Evolutionary conservation across 2,329 filamentous ascomycete species (phyloP), one percentile per base, ranked within the genome.

Genomic region (Chaetoscypha palmicola): DNA sequence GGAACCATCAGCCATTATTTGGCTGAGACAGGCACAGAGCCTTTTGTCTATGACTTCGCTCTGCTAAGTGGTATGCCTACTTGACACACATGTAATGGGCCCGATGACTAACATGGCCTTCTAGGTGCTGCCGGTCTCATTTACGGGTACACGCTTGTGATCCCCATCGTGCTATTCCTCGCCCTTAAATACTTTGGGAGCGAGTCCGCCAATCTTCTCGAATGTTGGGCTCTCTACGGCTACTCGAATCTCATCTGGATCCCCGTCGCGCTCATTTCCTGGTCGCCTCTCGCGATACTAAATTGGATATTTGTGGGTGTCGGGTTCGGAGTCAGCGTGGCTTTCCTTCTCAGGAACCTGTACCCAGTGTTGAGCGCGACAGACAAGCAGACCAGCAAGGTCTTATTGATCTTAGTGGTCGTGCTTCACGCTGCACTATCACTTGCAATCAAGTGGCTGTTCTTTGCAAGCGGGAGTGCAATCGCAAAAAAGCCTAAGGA

Each of bases 221-320:
- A 98, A 70, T 95, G 89, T 71, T 90, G 87, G 81, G 86, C 89
- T 47, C 72, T 98, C 26, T 98, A 97, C 66, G 92, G 92, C 43
- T 98, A 98, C 71, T 79, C 85, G 45, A 98, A 98, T 68, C 72
- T 98, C 59, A 87, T 98, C 61, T 98, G 92, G 92, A 90, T 98
- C 57, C 87, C 85, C 2, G 90, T 98, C 33, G 90, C 92, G 37
- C 68, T 94, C 50, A 86, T 96, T 55, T 89, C 84, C 62, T 96
- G 90, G 86, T 91, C 85, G 52, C 84, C 85, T 41, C 70, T 96
- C 56, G 81, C 79, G 43, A 79, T 88, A 44, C 77, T 98, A 54
- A 98, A 98, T 70, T 97, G 87, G 77, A 78, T 88, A 14, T 94
- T 98, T 64, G 90, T 96, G 12, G 89, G 77, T 22, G 73, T 96